Conservation (phyloP, 2,329 filamentous ascomycete genomes). For the Blastomyces parvus region DNA sequence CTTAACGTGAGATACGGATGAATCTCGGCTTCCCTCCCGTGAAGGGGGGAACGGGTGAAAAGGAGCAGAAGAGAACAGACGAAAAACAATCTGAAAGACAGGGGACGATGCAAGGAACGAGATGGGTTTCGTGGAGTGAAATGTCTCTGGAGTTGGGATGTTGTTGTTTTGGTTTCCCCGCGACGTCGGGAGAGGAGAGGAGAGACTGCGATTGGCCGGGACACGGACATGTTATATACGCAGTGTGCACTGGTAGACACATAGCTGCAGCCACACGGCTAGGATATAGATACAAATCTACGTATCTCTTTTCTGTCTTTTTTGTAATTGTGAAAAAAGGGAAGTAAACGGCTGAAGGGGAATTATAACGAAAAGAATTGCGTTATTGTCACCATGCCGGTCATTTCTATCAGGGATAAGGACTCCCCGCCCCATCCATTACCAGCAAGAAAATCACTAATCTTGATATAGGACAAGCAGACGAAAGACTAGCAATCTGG, state of each 20-base stretch:
- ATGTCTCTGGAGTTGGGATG: background rate
- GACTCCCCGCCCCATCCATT: background rate
- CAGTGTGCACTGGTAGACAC: background rate
- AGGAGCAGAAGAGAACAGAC: background rate
- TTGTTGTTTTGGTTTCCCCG: conserved; percentile 4
- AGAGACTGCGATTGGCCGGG: background rate
- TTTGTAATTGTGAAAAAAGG: no score
- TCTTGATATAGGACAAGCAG: background rate
- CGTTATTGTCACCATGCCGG: background rate
- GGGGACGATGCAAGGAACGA: background rate
- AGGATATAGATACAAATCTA: background rate
- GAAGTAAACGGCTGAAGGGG: background rate
- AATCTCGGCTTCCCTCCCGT: background rate
- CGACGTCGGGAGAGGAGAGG: background rate
- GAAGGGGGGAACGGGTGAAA: background rate
- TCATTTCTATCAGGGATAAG: background rate
- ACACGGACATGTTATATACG: background rate
- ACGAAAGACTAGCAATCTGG: background rate
- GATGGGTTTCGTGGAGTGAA: background rate
- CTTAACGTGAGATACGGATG: background rate
- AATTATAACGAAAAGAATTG: background rate
- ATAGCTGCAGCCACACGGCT: background rate
- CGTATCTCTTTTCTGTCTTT: background rate
- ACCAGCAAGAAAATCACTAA: background rate
- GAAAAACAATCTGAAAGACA: background rate